Percentiles rank a stretch among this genome's conserved stretches.
phyloP scores from a whole-genome alignment of 2,329 filamentous ascomycete genomes.

The Boeremia lycopersici region DNA sequence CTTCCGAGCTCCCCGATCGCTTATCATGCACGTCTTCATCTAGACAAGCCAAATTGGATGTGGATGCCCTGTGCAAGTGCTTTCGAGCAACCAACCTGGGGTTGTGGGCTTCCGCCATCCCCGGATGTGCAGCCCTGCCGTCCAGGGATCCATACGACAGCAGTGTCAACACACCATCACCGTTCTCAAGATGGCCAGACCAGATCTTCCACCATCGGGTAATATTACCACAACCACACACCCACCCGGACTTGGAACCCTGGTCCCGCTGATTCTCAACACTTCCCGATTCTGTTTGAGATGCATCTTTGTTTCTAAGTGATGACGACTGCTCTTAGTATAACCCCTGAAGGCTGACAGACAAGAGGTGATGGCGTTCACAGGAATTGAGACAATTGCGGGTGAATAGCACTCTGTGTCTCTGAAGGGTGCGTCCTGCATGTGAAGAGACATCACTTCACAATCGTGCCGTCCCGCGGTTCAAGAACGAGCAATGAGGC shows the following conservation, averaged over 20 bases:
- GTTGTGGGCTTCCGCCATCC: constrained; percentile 25
- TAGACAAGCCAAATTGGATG: background rate
- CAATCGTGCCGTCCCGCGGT: constrained; percentile 14
- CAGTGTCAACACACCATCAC: constrained; percentile 22
- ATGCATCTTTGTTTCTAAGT: constrained; percentile 14
- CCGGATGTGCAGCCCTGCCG: constrained; percentile 14
- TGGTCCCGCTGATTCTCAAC: constrained; percentile 21
- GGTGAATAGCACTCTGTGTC: background rate
- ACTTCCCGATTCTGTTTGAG: constrained; percentile 22
- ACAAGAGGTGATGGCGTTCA: constrained; percentile 3
- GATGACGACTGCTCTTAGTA: constrained; percentile 4
- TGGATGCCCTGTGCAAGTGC: constrained; percentile 7
- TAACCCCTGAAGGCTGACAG: background rate
- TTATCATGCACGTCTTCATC: constrained; percentile 15
- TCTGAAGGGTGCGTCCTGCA: constrained; percentile 15
- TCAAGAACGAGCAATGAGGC: constrained; percentile 17
- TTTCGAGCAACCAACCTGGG: constrained; percentile 15
- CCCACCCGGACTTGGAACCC: constrained; percentile 6
- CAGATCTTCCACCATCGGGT: constrained; percentile 17
- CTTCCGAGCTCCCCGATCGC: constrained; percentile 24
- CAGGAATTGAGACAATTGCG: constrained; percentile 5
- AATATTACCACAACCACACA: constrained; percentile 13
- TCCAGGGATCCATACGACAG: constrained; percentile 26
- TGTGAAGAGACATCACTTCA: constrained; percentile 13
- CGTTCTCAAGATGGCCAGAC: constrained; percentile 19